Evolutionary conservation across 2,329 filamentous ascomycete genomes (phyloP).

Genomic region (Ophiostoma piceae): DNA sequence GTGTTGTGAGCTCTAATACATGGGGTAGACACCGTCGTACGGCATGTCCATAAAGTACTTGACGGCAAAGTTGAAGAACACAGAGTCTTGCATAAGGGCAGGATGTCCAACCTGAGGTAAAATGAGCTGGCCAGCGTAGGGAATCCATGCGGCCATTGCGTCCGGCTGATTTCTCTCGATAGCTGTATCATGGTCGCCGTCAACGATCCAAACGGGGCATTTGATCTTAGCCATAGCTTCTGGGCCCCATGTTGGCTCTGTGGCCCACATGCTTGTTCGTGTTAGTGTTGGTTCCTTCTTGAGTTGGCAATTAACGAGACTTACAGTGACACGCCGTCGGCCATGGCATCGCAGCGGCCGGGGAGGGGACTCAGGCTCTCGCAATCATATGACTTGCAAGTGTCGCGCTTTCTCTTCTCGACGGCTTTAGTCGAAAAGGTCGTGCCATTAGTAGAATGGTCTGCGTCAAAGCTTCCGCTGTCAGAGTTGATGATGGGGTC

Average conservation of each 20-base stretch:
- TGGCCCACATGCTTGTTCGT: constrained; percentile 13
- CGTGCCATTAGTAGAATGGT: constrained; percentile 8
- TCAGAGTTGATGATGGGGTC: constrained; percentile 11
- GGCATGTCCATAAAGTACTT: constrained; percentile 16
- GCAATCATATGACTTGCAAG: constrained; percentile 1
- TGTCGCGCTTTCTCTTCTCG: constrained; percentile 12
- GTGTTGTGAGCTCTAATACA: not conserved
- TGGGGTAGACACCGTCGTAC: constrained; percentile 15
- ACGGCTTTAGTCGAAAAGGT: constrained; percentile 5
- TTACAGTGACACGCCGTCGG: constrained; percentile 3
- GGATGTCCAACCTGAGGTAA: constrained; percentile 13
- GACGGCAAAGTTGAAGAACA: constrained; percentile 11
- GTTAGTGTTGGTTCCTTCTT: constrained; percentile 5
- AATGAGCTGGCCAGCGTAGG: constrained; percentile 12
- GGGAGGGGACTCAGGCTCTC: not conserved
- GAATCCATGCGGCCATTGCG: constrained; percentile 15
- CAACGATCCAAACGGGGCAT: constrained; percentile 14
- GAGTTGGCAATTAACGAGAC: not conserved
- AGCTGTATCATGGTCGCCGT: constrained; percentile 12
- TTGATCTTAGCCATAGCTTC: constrained; percentile 15
- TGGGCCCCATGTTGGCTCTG: constrained; percentile 14
- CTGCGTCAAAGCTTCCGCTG: constrained; percentile 6
- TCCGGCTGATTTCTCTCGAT: constrained; percentile 13
- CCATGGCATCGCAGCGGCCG: constrained; percentile 7
- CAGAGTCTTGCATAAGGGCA: constrained; percentile 8